Conservation (phyloP, 768 basidiomycete species). For the Pleurotus ostreatus region DNA sequence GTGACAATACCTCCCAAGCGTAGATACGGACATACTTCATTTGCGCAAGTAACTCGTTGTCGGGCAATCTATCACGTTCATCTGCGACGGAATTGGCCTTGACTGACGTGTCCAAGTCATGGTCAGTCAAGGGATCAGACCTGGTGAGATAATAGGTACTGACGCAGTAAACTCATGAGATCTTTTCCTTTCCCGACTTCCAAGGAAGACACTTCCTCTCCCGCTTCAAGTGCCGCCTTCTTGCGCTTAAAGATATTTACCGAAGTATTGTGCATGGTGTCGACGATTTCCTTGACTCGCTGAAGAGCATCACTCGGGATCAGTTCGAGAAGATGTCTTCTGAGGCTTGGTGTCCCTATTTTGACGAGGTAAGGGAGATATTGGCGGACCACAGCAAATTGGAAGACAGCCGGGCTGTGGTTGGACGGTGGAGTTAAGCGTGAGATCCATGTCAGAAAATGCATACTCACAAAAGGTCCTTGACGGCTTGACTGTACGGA, state of each 20-base stretch:
- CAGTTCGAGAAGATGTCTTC: slow-evolving; percentile 27
- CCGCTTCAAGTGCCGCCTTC: slow-evolving; percentile 27
- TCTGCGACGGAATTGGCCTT: slow-evolving; percentile 32
- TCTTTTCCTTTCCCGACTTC: slow-evolving; percentile 37
- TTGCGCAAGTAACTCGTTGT: slow-evolving; percentile 37
- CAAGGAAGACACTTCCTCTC: slow-evolving; percentile 26
- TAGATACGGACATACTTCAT: slow-evolving; percentile 20
- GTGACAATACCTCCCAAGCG: not conserved
- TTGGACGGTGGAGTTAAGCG: slow-evolving; percentile 4
- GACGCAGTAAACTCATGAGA: slow-evolving; percentile 42
- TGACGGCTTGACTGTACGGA: slow-evolving; percentile 28
- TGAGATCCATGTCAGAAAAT: not conserved
- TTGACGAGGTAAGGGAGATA: slow-evolving; percentile 15
- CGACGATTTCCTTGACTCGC: slow-evolving; percentile 27
- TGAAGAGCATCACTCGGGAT: slow-evolving; percentile 28
- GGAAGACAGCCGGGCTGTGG: slow-evolving; percentile 13
- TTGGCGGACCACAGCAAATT: slow-evolving; percentile 13
- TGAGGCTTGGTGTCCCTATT: slow-evolving; percentile 23
- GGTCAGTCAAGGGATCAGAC: not conserved
- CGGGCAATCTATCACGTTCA: slow-evolving; percentile 25
- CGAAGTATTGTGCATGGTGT: slow-evolving; percentile 31
- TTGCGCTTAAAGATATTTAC: slow-evolving; percentile 32
- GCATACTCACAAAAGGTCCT: slow-evolving; percentile 25
- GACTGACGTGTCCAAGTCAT: slow-evolving; percentile 21
- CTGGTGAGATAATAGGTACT: slow-evolving; percentile 11